Conservation (phyloP, 208 protist genomes). For the Blastocrithidia nonstop region DNA sequence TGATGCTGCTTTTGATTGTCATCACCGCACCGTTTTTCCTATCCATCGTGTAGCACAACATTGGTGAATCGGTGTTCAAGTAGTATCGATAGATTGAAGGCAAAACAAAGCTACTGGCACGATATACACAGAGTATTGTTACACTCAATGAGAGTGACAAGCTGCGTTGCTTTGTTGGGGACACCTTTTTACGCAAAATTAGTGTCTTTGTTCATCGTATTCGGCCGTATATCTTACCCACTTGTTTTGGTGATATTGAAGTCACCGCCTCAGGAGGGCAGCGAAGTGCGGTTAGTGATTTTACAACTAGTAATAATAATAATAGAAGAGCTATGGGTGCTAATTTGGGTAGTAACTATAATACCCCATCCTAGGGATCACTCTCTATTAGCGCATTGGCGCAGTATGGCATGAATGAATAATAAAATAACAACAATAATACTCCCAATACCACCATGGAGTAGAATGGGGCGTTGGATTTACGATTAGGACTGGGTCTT, state of each 20-base stretch:
- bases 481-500: neutral
- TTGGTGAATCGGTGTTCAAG: neutral
- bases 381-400: too few relatives aligned
- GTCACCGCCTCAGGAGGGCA: too few relatives aligned
- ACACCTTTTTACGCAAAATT: constrained; percentile 3
- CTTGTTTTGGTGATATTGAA: constrained; percentile 11
- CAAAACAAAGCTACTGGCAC: constrained; percentile 2
- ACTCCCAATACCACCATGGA: too few relatives aligned
- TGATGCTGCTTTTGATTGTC: neutral
- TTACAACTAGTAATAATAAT: too few relatives aligned
- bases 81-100: neutral
- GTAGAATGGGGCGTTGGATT: neutral
- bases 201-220: neutral
- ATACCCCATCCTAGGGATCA: too few relatives aligned
- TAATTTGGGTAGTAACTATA: too few relatives aligned
- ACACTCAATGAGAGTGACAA: neutral
- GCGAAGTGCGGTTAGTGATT: too few relatives aligned
- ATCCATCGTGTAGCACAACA: neutral
- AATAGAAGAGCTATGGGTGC: too few relatives aligned
- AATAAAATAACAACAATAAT: too few relatives aligned
- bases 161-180: neutral
- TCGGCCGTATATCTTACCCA: constrained; percentile 3
- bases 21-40: neutral
- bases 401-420: too few relatives aligned
- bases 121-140: neutral